Evolutionary conservation across 257 asterid species (phyloP).

Genomic region (Salvia miltiorrhiza): DNA sequence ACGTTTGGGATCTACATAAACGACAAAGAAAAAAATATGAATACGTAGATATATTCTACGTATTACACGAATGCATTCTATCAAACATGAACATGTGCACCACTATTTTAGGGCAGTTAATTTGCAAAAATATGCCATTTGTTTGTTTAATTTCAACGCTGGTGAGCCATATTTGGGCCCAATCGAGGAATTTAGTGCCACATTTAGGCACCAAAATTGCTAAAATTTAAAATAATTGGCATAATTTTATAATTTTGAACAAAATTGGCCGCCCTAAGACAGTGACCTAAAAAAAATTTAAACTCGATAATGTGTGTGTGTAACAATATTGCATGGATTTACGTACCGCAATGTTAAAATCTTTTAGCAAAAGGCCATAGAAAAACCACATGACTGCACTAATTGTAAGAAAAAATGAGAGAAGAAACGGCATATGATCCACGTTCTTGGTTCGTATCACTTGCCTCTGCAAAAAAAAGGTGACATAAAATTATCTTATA

Average conservation of each 20-base stretch:
- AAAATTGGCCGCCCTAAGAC: no score
- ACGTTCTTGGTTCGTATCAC: constrained; percentile 61
- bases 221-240: no score
- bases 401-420: constrained; percentile 55
- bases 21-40: background rate
- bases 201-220: no score
- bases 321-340: background rate
- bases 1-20: constrained; percentile 52
- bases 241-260: no score
- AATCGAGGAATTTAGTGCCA: no score
- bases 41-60: background rate
- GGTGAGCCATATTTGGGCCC: no score
- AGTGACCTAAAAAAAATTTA: no score
- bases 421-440: constrained; percentile 64
- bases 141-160: no score
- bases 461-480: constrained; percentile 37
- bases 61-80: background rate
- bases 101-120: no score
- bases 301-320: background rate
- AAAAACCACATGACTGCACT: constrained; percentile 70
- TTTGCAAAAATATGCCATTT: no score
- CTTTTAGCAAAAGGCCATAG: constrained; percentile 51
- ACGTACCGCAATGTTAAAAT: constrained; percentile 39
- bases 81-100: no score
- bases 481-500: background rate